A percentile compares a stretch with the other conserved stretches of the same genome.
Conservation (phyloP, 169 alveolate species). For the Neospora caninum region DNA sequence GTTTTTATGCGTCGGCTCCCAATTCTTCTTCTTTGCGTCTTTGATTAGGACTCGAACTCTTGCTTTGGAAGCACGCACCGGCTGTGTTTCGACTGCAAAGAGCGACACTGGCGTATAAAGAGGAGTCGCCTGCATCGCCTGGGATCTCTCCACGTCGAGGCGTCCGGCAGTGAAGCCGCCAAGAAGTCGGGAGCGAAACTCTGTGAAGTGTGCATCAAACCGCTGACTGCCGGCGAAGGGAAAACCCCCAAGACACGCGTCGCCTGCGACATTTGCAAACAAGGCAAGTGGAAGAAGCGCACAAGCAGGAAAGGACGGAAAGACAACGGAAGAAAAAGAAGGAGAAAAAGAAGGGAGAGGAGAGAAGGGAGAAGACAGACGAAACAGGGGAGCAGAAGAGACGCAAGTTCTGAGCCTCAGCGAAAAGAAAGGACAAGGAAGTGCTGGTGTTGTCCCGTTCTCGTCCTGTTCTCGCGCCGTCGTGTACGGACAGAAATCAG, state of each 20-base stretch:
- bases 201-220: constrained; percentile 34
- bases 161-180: not conserved
- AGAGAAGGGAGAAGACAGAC: not conserved
- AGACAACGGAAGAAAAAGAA: not conserved
- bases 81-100: constrained; percentile 38
- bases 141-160: not conserved
- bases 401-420: no score
- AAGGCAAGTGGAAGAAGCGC: not conserved
- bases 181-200: not conserved
- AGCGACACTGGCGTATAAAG: constrained; percentile 9
- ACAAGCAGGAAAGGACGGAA: no score
- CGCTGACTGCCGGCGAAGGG: not conserved
- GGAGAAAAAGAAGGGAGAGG: not conserved
- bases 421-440: no score
- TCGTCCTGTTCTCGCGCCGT: no score
- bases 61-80: constrained; percentile 6
- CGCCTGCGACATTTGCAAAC: constrained; percentile 18
- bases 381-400: not conserved
- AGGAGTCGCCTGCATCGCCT: not conserved
- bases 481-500: no score
- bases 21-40: not conserved
- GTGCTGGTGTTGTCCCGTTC: no score
- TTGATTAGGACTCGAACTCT: not conserved
- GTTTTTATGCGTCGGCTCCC: no score
- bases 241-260: not conserved